These are phyloP conservation scores for Opeltia flavorubescens DNA, from an alignment of 495 filamentous ascomycete genomes.

Conservation along the genomic window DNA sequence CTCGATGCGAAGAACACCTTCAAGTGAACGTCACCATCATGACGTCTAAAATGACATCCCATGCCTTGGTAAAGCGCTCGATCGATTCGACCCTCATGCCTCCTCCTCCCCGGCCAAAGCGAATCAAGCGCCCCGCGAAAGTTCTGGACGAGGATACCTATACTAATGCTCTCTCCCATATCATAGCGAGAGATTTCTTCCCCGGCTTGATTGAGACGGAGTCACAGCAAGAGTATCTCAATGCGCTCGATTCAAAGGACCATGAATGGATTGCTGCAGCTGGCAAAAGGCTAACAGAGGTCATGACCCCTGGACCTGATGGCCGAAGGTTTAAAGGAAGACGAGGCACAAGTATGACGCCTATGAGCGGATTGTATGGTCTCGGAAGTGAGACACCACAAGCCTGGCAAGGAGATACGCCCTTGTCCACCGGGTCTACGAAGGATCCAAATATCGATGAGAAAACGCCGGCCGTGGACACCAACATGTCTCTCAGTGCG, in stretches of 20 bases:
- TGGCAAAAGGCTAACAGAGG: conserved; percentile 52
- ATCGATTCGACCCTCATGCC: conserved; percentile 70
- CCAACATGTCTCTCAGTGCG: conserved; percentile 62
- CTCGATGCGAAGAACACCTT: neutral
- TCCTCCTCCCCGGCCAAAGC: conserved; percentile 73
- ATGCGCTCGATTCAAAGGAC: conserved; percentile 76
- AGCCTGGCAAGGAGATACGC: conserved; percentile 51
- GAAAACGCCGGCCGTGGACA: conserved; percentile 44
- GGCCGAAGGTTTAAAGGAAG: conserved; percentile 25
- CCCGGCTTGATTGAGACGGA: conserved; percentile 78
- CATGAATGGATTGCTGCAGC: conserved; percentile 75
- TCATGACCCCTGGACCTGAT: conserved; percentile 64
- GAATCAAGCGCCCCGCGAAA: conserved; percentile 81
- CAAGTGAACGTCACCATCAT: conserved; percentile 7
- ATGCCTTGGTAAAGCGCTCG: conserved; percentile 49
- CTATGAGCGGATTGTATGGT: conserved; percentile 10
- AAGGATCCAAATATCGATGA: conserved; percentile 11
- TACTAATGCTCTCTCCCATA: conserved; percentile 77
- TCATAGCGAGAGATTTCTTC: conserved; percentile 95
- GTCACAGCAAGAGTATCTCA: conserved; percentile 79
- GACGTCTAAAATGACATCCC: conserved; percentile 14
- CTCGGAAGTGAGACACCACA: conserved; percentile 34
- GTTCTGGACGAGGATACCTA: conserved; percentile 93
- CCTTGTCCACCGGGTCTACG: conserved; percentile 40
- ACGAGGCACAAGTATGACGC: conserved; percentile 22